Evolutionary conservation across 148 eudicot genomes (phyloP), one percentile per base, ranked within the genome.

Genomic region (Rhododendron kiyosumense): DNA sequence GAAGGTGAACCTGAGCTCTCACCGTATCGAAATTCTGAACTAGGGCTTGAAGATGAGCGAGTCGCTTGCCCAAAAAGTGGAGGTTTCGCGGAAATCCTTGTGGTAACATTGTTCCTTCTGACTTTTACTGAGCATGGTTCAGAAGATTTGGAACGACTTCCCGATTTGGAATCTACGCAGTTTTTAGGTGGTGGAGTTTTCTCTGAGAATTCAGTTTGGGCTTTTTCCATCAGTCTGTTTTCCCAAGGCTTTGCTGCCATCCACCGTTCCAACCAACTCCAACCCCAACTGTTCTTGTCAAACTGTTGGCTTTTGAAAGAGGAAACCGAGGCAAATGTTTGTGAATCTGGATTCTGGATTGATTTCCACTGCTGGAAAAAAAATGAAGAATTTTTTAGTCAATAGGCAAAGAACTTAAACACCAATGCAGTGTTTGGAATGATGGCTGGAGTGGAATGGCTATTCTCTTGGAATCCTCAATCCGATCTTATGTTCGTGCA

Each of bases 211-310:
- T 89, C 87, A 32, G 85, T 86, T 24, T 89, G 87, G 24, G 82
- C 86, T 88, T 95, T 93, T 85, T 95, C 99, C 96, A 96, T 95
- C 41, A 96, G 46, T 61, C 99, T 89, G 76, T 88, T 96, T 85
- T 96, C 98, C 99, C 98, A 96, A 18, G 98, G 97, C 90, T 93
- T 96, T 43, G 97, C 99, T 1, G 98, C 90, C 99, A 96, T 96
- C 99, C 99, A 96, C 24, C 97, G 90, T 81, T 95, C 99, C 74
- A 97, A 88, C 99, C 99, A 97, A 88, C 95, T 97, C 99, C 96
- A 94, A 20, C 95, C 93, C 91, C 93, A 95, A 85, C 89, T 92
- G 87, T 85, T 95, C 85, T 92, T 92, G 69, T 97, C 96, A 10
- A 90, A 83, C 32, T 90, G 92, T 0, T 88, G 82, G 46, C 84